Evolutionary conservation across 1,284 basidiomycete genomes (phyloP), one percentile per base, ranked within the genome.

Genomic region (Exobasidium rhododendri): DNA sequence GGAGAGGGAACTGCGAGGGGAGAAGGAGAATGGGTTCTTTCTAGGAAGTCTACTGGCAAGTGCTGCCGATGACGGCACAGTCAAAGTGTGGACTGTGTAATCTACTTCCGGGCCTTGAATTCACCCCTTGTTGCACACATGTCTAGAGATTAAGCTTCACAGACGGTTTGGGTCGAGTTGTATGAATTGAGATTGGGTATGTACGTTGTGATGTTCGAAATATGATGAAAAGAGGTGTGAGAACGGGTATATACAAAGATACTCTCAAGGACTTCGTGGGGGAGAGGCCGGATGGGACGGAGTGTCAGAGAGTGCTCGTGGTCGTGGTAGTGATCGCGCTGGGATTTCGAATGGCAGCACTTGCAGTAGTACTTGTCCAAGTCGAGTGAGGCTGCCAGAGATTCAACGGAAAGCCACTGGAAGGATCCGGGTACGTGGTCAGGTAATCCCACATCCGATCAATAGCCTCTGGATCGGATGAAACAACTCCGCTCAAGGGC

Each of bases 371-470:
- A 10, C 24, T 45, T 4, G 44, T 50, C 20, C 30, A 30, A 6
- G 22, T 44, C 17, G 30, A 44, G 3, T 26, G 52, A 22, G 52
- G 52, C 17, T 55, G 52, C 52, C 52, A 55, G 3, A 55, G 28
- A 32, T 31, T 55, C 29, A 55, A 30, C 3, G 52, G 52, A 26
- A 55, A 55, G 14, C 24, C 30, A 22, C 52, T 55, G 17, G 24
- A 20, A 55, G 30, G 24, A 26, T 55, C 52, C 2, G 52, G 52
- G 35, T 55, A 55, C 14, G 52, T 55, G n/a, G 32, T 55, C 13
- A 55, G 30, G 28, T 55, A 55, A 44, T 55, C 52, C 52, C 52
- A 55, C 52, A 55, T 40, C 17, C 52, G n/a, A 26, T 55, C 52
- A 14, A 44, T 55, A 43, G 52, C 20, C 17, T 55, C 52, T 13